Evolutionary conservation across 805 yeast genomes (phyloP).

Genomic region (Candida railenensis): DNA sequence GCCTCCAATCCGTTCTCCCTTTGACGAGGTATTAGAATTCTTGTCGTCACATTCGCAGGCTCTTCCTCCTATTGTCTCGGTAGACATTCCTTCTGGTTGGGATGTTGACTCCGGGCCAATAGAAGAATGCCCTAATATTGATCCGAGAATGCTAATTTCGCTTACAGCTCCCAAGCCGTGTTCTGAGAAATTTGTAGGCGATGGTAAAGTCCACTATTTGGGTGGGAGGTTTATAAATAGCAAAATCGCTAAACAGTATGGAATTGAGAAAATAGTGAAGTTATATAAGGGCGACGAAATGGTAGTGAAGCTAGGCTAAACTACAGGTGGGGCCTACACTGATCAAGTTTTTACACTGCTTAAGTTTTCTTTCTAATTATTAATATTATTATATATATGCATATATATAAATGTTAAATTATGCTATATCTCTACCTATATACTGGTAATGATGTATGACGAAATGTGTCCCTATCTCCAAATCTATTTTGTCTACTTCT

Average conservation of each 20-base stretch:
- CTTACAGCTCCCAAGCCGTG: slow-evolving; percentile 95
- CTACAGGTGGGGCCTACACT: too few relatives aligned
- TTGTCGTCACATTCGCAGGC: slow-evolving; percentile 32
- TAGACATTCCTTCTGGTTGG: slow-evolving; percentile 97
- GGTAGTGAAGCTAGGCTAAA: slow-evolving; percentile 31
- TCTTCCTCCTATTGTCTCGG: slow-evolving; percentile 67
- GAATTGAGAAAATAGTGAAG: slow-evolving; percentile 48
- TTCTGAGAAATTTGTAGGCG: slow-evolving; percentile 44
- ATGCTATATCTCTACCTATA: neutral
- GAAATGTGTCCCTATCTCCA: slow-evolving; percentile 4
- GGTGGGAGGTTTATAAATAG: slow-evolving; percentile 86
- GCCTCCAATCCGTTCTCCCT: slow-evolving; percentile 85
- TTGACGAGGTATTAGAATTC: slow-evolving; percentile 40
- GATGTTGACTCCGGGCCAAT: slow-evolving; percentile 85
- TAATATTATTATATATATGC: neutral
- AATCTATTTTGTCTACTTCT: slow-evolving; percentile 6
- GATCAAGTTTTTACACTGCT: too few relatives aligned
- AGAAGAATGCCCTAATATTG: slow-evolving; percentile 37
- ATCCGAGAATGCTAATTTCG: slow-evolving; percentile 71
- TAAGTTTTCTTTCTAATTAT: neutral
- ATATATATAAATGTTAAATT: neutral
- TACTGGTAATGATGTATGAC: slow-evolving; percentile 1
- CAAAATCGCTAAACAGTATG: slow-evolving; percentile 69
- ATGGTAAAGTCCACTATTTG: slow-evolving; percentile 60
- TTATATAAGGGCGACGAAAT: slow-evolving; percentile 33